Base-by-base conservation (phyloP, 805 yeast genomes). In the Spathaspora girioi region DNA sequence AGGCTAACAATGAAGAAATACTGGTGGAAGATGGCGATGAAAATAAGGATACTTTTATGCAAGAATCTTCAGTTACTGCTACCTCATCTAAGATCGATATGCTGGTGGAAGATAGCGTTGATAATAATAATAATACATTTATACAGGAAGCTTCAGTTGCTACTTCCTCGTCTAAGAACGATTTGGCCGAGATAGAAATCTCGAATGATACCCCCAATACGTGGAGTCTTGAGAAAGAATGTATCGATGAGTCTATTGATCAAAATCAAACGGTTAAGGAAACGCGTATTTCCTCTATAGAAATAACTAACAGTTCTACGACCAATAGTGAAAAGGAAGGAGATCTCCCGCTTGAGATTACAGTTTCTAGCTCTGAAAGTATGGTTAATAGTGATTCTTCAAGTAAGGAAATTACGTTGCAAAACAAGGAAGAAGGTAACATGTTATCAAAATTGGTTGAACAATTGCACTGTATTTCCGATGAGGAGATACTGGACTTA, bases 401-500 rank as follows among this genome's bases (percentile, higher is more conserved):
- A 29, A 10, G 32, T 29, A 29, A 29, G 32, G 32, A 29, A 10
- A 29, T 29, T 29, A 9, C 11, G 2, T 5, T 35, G 18, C 40
- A 12, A 35, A n/a, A 14, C 17, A 12, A 35, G 14, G 17, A 35
- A 35, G 17, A 35, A 35, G 14, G 3, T 12, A 35, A 35, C 14
- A 8, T 35, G 3, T 4, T 35, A 35, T 35, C 40, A 14, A 35
- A 5, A 8, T 46, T 46, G 48, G 47, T 46, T 20, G 43, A 20
- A 23, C 48, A 23, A 17, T 20, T 48, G n/a, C 18, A 35, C 6
- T 12, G n/a, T 15, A 46, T 29, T 17, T 40, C 55, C 7, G 52
- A 54, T 38, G 43, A 48, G 26, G 53, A 55, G n/a, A 9, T 53
- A n/a, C 20, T 35, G 14, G 48, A 12, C 2, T 44, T 70, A 50